A percentile compares a stretch with the other conserved stretches of the same genome.
Evolutionary conservation across 768 basidiomycete species (phyloP).

Genomic region (Kwoniella botswanensis): DNA sequence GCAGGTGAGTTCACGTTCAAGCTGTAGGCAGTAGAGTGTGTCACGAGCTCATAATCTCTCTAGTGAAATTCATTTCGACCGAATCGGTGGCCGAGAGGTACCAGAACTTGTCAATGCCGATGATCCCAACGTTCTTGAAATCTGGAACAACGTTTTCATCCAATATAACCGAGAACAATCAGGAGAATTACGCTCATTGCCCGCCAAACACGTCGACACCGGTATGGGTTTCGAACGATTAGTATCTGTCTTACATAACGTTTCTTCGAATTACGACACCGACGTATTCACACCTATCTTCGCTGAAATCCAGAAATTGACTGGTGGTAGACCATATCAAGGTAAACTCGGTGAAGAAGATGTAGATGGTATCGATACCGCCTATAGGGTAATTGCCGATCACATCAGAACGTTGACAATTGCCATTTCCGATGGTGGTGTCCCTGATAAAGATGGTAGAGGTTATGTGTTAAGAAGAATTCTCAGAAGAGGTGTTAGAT

Average conservation of each 20-base stretch:
- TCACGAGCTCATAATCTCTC: background rate
- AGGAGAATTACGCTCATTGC: slow-evolving; percentile 76
- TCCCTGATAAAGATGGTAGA: slow-evolving; percentile 93
- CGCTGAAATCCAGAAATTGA: slow-evolving; percentile 80
- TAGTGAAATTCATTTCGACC: slow-evolving; percentile 89
- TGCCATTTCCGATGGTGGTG: slow-evolving; percentile 93
- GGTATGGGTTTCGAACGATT: slow-evolving; percentile 99
- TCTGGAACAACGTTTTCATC: slow-evolving; percentile 99
- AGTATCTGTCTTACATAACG: slow-evolving; percentile 90
- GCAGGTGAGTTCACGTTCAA: slow-evolving; percentile 63
- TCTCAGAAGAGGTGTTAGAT: slow-evolving; percentile 89
- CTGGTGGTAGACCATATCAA: slow-evolving; percentile 81
- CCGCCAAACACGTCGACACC: slow-evolving; percentile 95
- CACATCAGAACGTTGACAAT: slow-evolving; percentile 93
- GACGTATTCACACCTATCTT: slow-evolving; percentile 94
- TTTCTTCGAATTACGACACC: slow-evolving; percentile 95
- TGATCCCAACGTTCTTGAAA: slow-evolving; percentile 88
- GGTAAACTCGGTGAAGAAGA: slow-evolving; percentile 97
- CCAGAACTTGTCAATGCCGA: slow-evolving; percentile 91
- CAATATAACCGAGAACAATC: slow-evolving; percentile 96
- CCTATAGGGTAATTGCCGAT: slow-evolving; percentile 95
- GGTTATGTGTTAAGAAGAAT: slow-evolving; percentile 97
- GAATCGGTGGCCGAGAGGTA: slow-evolving; percentile 96
- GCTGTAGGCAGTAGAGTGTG: background rate
- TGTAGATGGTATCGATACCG: slow-evolving; percentile 91